phyloP scores from a whole-genome alignment of 1,284 basidiomycete genomes.

The Rhodotorula sp. region DNA sequence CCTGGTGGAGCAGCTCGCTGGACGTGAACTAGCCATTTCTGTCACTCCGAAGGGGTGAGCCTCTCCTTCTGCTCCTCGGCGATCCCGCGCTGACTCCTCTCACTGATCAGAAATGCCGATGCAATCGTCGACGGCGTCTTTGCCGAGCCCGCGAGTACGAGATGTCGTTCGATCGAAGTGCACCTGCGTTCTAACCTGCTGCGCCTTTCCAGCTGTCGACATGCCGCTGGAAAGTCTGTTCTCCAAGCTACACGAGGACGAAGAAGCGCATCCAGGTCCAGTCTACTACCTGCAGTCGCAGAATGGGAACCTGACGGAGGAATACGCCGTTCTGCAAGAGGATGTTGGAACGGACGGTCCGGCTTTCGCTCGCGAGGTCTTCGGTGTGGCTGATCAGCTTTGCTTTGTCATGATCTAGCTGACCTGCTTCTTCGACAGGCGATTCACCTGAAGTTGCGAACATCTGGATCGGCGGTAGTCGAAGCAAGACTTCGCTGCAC shows the following conservation, averaged over 20 bases:
- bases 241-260: background rate
- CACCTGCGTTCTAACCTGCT: background rate
- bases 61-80: background rate
- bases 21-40: constrained; percentile 65
- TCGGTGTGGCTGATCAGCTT: constrained; percentile 21
- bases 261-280: background rate
- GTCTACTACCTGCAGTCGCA: constrained; percentile 81
- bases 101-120: constrained; percentile 64
- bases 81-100: background rate
- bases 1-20: constrained; percentile 59
- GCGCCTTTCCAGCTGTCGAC: constrained; percentile 14
- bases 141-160: constrained; percentile 60
- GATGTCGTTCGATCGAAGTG: too few relatives aligned
- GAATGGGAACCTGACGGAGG: constrained; percentile 74
- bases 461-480: constrained; percentile 77
- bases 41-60: constrained; percentile 78
- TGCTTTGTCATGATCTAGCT: background rate
- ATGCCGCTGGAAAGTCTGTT: constrained; percentile 35
- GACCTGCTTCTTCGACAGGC: background rate
- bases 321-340: constrained; percentile 11
- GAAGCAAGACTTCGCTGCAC: constrained; percentile 78
- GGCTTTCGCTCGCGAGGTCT: constrained; percentile 23
- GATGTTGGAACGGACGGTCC: constrained; percentile 33
- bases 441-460: constrained; percentile 78
- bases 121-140: constrained; percentile 72